Evolutionary conservation across 805 yeast species (phyloP).

Genomic region (Metschnikowia baotianmanensis): DNA sequence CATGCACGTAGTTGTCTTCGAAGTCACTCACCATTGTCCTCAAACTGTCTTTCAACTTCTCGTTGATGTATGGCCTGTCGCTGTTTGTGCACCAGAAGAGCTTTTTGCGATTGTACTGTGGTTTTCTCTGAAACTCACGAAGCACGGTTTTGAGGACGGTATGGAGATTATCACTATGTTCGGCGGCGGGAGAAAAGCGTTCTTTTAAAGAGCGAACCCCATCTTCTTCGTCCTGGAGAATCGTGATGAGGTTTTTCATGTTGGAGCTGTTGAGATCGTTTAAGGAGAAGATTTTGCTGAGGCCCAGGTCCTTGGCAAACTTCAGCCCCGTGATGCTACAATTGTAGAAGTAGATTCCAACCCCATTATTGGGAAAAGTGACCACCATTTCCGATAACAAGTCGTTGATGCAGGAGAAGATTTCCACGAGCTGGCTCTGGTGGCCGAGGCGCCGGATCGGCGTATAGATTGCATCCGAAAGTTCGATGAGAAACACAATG

Average conservation of each 20-base stretch:
- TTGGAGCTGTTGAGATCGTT: slow-evolving; percentile 53
- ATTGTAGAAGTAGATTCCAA: slow-evolving; percentile 69
- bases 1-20: slow-evolving; percentile 48
- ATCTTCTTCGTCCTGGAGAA: slow-evolving; percentile 43
- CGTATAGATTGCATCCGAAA: slow-evolving; percentile 45
- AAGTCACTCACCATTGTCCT: slow-evolving; percentile 60
- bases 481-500: slow-evolving; percentile 59
- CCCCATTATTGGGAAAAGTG: slow-evolving; percentile 63
- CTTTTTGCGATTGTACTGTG: slow-evolving; percentile 52
- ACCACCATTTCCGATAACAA: slow-evolving; percentile 65
- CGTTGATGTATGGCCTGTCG: slow-evolving; percentile 58
- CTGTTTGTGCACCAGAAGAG: slow-evolving; percentile 73
- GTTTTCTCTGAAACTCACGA: slow-evolving; percentile 50
- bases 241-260: slow-evolving; percentile 54
- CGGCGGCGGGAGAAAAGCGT: slow-evolving; percentile 14
- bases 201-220: slow-evolving; percentile 10
- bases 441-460: slow-evolving; percentile 37
- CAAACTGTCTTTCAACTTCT: slow-evolving; percentile 46
- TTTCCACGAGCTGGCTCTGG: slow-evolving; percentile 47
- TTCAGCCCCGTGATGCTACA: slow-evolving; percentile 32
- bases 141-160: slow-evolving; percentile 49
- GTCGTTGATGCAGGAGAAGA: slow-evolving; percentile 56
- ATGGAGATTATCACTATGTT: slow-evolving; percentile 28
- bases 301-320: slow-evolving; percentile 36
- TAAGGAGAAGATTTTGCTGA: slow-evolving; percentile 50